A percentile compares a stretch with the other conserved stretches of the same genome.
phyloP scores from a whole-genome alignment of 2,329 filamentous ascomycete genomes.

The Exophiala viscosa region DNA sequence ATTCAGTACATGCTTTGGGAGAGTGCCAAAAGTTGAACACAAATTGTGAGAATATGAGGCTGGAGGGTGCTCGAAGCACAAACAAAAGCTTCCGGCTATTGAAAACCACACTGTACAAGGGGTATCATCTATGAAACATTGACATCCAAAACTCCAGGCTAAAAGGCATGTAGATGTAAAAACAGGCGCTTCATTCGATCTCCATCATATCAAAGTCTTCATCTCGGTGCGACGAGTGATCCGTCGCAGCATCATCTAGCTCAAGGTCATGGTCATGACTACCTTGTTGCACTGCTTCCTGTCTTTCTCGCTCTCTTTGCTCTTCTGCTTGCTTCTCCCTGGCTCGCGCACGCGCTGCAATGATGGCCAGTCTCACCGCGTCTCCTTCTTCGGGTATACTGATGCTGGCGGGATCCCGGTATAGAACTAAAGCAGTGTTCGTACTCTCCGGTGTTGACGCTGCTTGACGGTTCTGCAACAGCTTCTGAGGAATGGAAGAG shows the following conservation, averaged over 20 bases:
- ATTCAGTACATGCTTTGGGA: too few relatives aligned
- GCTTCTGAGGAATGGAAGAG: slow-evolving; percentile 62
- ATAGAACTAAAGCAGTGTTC: slow-evolving; percentile 70
- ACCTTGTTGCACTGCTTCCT: neutral
- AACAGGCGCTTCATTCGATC: slow-evolving; percentile 22
- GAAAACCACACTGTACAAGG: neutral
- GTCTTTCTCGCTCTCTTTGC: slow-evolving; percentile 8
- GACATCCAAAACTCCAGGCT: neutral
- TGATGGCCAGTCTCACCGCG: slow-evolving; percentile 75
- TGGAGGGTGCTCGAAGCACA: too few relatives aligned
- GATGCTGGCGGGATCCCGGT: slow-evolving; percentile 72
- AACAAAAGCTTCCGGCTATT: neutral
- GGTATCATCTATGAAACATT: neutral
- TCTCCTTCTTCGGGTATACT: slow-evolving; percentile 71
- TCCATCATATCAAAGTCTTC: slow-evolving; percentile 31
- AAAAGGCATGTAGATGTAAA: neutral
- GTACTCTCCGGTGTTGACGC: slow-evolving; percentile 47
- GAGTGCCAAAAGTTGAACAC: too few relatives aligned
- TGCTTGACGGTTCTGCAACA: slow-evolving; percentile 45
- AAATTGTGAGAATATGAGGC: too few relatives aligned
- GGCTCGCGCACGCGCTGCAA: slow-evolving; percentile 69
- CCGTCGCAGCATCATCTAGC: slow-evolving; percentile 17
- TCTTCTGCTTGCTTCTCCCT: slow-evolving; percentile 47
- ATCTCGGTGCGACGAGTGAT: slow-evolving; percentile 8
- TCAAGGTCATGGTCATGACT: neutral